Evolutionary conservation across 2,329 filamentous ascomycete species (phyloP).

Genomic region (Pestalotiopsis sp.): DNA sequence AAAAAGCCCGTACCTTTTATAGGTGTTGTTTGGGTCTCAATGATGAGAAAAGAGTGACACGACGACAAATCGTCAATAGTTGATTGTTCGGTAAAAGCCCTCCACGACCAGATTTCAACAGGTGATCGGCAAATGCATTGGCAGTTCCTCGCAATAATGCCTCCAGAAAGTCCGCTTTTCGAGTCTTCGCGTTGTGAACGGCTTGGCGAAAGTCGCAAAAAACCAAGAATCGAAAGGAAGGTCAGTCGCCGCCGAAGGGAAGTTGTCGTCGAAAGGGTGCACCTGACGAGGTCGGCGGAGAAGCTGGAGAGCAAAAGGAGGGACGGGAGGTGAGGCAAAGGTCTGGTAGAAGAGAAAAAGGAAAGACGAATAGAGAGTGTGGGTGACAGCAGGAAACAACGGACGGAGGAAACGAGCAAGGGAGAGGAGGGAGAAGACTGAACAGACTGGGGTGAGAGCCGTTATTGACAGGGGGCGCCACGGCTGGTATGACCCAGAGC

Average conservation of each 20-base stretch:
- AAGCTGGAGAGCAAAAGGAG: conserved; percentile 26
- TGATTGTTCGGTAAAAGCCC: conserved; percentile 17
- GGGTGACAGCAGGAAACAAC: conserved; percentile 31
- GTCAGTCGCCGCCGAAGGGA: conserved; percentile 27
- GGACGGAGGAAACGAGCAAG: conserved; percentile 19
- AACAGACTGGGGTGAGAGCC: conserved; percentile 14
- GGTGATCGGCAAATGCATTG: conserved; percentile 17
- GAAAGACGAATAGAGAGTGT: conserved; percentile 23
- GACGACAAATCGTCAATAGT: conserved; percentile 36
- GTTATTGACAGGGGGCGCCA: conserved; percentile 16
- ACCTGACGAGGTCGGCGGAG: conserved; percentile 34
- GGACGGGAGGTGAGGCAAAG: conserved; percentile 30
- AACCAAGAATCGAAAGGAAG: conserved; percentile 24
- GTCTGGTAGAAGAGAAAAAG: conserved; percentile 28
- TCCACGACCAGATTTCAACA: conserved; percentile 11
- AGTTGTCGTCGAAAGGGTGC: conserved; percentile 33
- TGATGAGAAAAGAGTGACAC: conserved; percentile 33
- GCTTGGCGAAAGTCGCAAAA: conserved; percentile 6
- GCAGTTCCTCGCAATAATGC: conserved; percentile 13
- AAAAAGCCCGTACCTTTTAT: conserved; percentile 5
- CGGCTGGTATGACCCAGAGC: conserved; percentile 15
- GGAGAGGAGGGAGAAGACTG: conserved; percentile 9
- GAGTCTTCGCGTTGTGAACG: conserved; percentile 13
- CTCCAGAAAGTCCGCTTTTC: conserved; percentile 23
- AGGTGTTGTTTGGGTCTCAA: neutral